Conservation (phyloP, 2,329 filamentous ascomycete genomes). For the Chrysosporium keratinophilum region DNA sequence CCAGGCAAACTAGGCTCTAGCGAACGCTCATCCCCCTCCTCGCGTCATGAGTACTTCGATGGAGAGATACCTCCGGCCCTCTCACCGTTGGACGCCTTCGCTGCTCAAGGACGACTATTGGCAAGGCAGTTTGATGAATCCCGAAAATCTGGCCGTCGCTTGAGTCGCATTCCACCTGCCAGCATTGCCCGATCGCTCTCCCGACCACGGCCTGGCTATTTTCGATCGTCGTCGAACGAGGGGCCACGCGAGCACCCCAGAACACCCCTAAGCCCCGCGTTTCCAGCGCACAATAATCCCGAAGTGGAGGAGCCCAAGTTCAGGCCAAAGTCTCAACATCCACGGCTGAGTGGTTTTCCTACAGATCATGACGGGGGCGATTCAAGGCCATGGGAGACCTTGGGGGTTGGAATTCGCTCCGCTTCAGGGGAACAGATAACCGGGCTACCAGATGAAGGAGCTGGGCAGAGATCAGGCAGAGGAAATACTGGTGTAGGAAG, state of each 20-base stretch:
- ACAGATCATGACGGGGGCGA: conserved; percentile 38
- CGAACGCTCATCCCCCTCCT: conserved; percentile 39
- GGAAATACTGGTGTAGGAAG: conserved; percentile 28
- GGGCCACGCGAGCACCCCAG: conserved; percentile 28
- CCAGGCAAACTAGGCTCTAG: conserved; percentile 1
- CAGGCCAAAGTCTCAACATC: conserved; percentile 64
- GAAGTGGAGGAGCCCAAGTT: conserved; percentile 38
- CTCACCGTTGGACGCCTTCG: conserved; percentile 91
- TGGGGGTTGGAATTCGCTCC: background rate
- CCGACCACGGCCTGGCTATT: conserved; percentile 69
- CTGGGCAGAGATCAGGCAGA: conserved; percentile 27
- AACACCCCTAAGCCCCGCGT: conserved; percentile 22
- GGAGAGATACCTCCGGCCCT: conserved; percentile 73
- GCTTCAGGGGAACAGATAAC: conserved; percentile 3
- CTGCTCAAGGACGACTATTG: conserved; percentile 76
- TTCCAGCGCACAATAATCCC: conserved; percentile 1
- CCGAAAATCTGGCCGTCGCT: conserved; percentile 59
- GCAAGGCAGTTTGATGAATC: conserved; percentile 78
- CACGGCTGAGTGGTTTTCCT: conserved; percentile 57
- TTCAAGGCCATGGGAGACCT: conserved; percentile 6
- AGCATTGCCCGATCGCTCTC: conserved; percentile 73
- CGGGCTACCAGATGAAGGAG: conserved; percentile 9
- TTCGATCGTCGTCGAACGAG: conserved; percentile 62
- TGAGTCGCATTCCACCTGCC: conserved; percentile 76
- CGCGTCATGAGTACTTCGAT: conserved; percentile 59